These are phyloP conservation scores for Cercospora nicotianae DNA, from an alignment of 2,329 filamentous ascomycete species.

Conservation along the genomic window DNA sequence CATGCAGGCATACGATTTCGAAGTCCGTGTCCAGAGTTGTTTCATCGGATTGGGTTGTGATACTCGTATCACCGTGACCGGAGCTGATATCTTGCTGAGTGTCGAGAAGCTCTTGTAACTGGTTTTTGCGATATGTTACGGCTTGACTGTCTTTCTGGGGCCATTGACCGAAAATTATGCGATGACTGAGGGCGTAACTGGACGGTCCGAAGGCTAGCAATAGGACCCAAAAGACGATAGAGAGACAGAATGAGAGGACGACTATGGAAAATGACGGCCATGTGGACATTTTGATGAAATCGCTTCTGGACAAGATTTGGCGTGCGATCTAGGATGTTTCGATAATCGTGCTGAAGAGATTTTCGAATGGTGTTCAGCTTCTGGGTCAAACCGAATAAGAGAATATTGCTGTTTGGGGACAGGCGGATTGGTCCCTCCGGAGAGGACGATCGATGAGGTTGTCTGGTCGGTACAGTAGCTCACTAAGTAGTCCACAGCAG, in stretches of 20 bases:
- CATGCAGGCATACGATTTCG: not conserved
- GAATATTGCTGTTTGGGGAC: no score
- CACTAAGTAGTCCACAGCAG: no score
- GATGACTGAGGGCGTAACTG: not conserved
- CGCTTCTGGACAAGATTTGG: no score
- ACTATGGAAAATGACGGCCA: not conserved
- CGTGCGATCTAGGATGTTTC: no score
- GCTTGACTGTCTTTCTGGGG: not conserved
- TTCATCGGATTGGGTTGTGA: not conserved
- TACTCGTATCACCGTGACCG: not conserved
- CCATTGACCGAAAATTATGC: not conserved
- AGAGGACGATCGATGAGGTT: no score
- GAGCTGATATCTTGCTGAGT: not conserved
- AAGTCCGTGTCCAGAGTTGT: not conserved
- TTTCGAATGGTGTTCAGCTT: no score
- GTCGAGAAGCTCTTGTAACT: not conserved
- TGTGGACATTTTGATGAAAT: not conserved
- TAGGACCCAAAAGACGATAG: not conserved
- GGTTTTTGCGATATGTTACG: not conserved
- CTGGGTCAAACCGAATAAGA: no score
- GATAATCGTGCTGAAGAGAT: no score
- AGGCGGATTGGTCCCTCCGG: no score
- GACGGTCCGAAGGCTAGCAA: not conserved
- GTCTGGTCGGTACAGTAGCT: no score
- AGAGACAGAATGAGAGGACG: not conserved